Base-by-base conservation (phyloP, 148 eudicot species). In the Diospyros kaki region DNA sequence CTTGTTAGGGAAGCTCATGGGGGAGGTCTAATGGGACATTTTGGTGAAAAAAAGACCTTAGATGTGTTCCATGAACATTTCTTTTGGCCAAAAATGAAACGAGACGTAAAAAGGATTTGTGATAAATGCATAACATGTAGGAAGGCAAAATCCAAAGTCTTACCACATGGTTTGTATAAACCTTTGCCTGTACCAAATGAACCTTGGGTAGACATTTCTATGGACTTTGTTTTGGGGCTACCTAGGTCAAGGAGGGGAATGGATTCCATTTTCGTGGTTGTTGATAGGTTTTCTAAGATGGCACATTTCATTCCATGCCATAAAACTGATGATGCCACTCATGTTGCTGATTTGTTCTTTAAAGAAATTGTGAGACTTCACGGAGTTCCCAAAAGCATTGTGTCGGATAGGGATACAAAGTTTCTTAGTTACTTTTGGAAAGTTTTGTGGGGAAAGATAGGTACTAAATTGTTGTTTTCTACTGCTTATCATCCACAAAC, bases 381-480 rank as follows among this genome's bases (percentile, higher is more conserved):
- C 11, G 45, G 40, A 2, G 40, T 53, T 2, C 73, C 60, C 10
- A 4, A 4, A 1, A 15, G 42, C 15, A 69, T 51, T 17, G 60
- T 69, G 18, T 2, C 5, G 3, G 59, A 55, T 55, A 55, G 59
- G 59, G 59, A 55, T 55, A 13, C 15, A 6, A 55, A 55, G 15
- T 52, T 69, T 15, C 13, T 52, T 28, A 52, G 1, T 11, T 14
- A 69, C 12, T 69, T 69, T 52, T 69, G 61, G 73, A 10, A 11
- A 5, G 64, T 44, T 58, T 58, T 72, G 63, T 72, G 45, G 64
- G 75, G 64, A 9, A 72, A 55, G 12, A 56, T 72, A 11, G 64
- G 75, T 5, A 72, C 75, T 7, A 72, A 56, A n/a, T 42, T 72
- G 40, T 59, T 58, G 54, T 72, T 58, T 60, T 72, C 65, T 42